These are phyloP conservation scores for Lagenaria siceraria DNA, from an alignment of 306 rosid genomes.

Conservation along the genomic window DNA sequence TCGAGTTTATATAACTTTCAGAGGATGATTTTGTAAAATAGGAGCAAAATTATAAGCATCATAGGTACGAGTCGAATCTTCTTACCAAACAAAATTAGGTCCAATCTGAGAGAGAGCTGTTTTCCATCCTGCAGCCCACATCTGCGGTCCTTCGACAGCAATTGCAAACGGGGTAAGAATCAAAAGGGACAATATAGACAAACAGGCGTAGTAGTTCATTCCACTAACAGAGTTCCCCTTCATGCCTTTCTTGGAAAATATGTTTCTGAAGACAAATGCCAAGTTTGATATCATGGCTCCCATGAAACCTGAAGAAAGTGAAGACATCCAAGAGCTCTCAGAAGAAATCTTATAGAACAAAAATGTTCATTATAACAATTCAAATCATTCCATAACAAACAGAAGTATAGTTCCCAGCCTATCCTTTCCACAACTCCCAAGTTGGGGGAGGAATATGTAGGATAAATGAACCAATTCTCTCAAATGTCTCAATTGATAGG, in stretches of 20 bases:
- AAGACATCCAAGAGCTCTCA: neutral
- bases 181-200: slow-evolving; percentile 65
- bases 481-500: neutral
- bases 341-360: neutral
- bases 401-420: neutral
- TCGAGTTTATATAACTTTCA: neutral
- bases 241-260: slow-evolving; percentile 84
- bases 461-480: neutral
- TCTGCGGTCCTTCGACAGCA: slow-evolving; percentile 79
- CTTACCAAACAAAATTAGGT: slow-evolving; percentile 64
- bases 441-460: neutral
- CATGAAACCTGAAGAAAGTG: slow-evolving; percentile 58
- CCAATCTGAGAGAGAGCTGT: slow-evolving; percentile 59
- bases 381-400: neutral
- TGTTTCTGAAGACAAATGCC: slow-evolving; percentile 80
- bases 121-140: slow-evolving; percentile 80
- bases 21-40: neutral
- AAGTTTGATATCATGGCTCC: slow-evolving; percentile 93
- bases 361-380: neutral
- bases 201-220: slow-evolving; percentile 84
- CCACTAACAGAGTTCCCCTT: slow-evolving; percentile 86
- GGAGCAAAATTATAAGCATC: neutral
- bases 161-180: slow-evolving; percentile 80
- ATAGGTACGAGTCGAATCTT: neutral
- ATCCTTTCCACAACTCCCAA: too few relatives aligned